Evolutionary conservation across 768 basidiomycete species (phyloP).

Genomic region (Rhodotorula diobovata): DNA sequence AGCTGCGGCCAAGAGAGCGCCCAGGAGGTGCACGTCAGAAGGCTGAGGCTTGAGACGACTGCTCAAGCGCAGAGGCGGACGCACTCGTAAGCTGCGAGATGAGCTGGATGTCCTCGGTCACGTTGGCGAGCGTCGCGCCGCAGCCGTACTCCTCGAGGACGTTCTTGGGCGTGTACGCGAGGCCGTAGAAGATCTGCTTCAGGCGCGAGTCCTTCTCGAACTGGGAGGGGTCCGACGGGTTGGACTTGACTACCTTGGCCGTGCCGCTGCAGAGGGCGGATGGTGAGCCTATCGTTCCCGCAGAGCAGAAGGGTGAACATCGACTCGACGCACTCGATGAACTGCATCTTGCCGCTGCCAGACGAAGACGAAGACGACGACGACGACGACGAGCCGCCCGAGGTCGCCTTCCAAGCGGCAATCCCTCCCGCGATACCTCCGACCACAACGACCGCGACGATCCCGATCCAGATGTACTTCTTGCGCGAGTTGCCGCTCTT

Average conservation of each 20-base stretch:
- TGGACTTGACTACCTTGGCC: conserved; percentile 26
- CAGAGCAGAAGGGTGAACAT: no score
- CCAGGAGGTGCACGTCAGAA: no score
- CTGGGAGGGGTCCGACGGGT: conserved; percentile 32
- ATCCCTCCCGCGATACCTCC: conserved; percentile 18
- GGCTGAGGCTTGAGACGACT: not conserved
- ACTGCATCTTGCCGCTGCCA: conserved; percentile 24
- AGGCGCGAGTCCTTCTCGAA: conserved; percentile 27
- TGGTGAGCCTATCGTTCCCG: no score
- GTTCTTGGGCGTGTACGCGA: conserved; percentile 33
- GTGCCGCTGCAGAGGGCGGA: conserved; percentile 12
- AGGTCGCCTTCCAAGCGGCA: conserved; percentile 15
- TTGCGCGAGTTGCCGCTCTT: not conserved
- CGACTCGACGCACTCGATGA: not conserved
- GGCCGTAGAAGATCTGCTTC: conserved; percentile 21
- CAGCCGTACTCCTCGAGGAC: conserved; percentile 28
- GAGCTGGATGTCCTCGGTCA: conserved; percentile 40
- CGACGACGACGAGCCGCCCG: not conserved
- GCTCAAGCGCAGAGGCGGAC: not conserved
- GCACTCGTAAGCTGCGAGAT: conserved; percentile 39
- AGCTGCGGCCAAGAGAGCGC: not conserved
- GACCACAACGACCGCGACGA: not conserved
- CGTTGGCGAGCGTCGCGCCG: conserved; percentile 34
- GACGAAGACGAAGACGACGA: conserved; percentile 1
- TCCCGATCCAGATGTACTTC: conserved; percentile 1